These are phyloP conservation scores for Stephanodiscus minutulus DNA, from an alignment of 108 stramenopile genomes.

Conservation along the genomic window DNA sequence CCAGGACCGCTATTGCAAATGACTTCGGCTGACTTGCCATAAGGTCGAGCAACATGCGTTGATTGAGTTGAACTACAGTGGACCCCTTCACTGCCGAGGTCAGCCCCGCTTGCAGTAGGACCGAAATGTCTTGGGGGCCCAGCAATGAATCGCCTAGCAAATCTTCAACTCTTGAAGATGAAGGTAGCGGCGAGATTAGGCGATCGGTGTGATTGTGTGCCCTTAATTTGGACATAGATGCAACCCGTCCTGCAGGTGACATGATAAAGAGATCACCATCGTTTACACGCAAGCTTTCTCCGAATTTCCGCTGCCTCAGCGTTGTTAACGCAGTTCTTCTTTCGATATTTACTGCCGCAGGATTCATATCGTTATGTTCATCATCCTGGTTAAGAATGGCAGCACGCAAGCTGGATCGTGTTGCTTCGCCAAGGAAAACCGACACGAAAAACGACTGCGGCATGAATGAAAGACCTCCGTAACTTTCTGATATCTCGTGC, in stretches of 20 bases:
- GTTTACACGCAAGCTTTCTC: conserved; percentile 47
- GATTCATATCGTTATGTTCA: conserved; percentile 5
- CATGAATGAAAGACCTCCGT: conserved; percentile 86
- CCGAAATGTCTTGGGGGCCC: conserved; percentile 88
- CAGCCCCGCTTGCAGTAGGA: conserved; percentile 87
- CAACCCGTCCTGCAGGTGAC: conserved; percentile 77
- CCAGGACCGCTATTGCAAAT: conserved; percentile 86
- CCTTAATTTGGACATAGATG: conserved; percentile 58
- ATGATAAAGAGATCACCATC: conserved; percentile 51
- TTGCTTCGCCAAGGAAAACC: conserved; percentile 89
- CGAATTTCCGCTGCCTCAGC: conserved; percentile 37
- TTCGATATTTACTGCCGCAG: conserved; percentile 13
- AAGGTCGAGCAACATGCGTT: conserved; percentile 88
- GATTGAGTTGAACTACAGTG: conserved; percentile 90
- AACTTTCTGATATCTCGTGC: conserved; percentile 84
- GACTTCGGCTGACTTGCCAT: conserved; percentile 83
- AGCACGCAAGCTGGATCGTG: conserved; percentile 68
- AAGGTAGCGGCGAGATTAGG: neutral
- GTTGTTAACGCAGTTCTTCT: conserved; percentile 33
- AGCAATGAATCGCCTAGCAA: conserved; percentile 89
- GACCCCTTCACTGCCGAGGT: conserved; percentile 87
- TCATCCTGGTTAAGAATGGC: conserved; percentile 4
- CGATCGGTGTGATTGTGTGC: conserved; percentile 7
- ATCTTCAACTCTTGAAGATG: conserved; percentile 39
- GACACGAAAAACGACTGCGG: conserved; percentile 90